Evolutionary conservation across 2,329 filamentous ascomycete species (phyloP).

Genomic region (Rutstroemia sp.): DNA sequence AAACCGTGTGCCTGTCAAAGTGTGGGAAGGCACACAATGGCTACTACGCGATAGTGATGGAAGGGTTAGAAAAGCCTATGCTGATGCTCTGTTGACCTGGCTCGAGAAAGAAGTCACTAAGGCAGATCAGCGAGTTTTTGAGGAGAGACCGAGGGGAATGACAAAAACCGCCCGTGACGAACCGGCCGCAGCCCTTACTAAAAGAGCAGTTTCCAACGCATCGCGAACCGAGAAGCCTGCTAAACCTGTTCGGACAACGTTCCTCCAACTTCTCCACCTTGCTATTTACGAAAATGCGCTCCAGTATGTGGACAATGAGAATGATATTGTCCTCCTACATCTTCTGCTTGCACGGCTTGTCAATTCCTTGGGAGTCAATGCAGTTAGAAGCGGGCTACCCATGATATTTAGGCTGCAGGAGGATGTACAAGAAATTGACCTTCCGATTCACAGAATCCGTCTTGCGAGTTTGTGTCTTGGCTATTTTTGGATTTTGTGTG

Average conservation of each 20-base stretch:
- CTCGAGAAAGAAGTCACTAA: slow-evolving; percentile 69
- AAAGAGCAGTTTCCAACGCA: slow-evolving; percentile 62
- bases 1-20: slow-evolving; percentile 67
- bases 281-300: slow-evolving; percentile 84
- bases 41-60: slow-evolving; percentile 73
- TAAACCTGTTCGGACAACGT: slow-evolving; percentile 37
- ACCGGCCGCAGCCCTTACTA: slow-evolving; percentile 24
- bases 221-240: slow-evolving; percentile 37
- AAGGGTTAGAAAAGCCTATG: slow-evolving; percentile 75
- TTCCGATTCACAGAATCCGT: slow-evolving; percentile 65
- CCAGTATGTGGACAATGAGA: slow-evolving; percentile 63
- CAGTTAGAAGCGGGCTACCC: slow-evolving; percentile 67
- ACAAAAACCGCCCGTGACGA: slow-evolving; percentile 28
- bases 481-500: slow-evolving; percentile 75
- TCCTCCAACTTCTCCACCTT: slow-evolving; percentile 75
- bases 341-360: slow-evolving; percentile 69
- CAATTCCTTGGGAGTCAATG: slow-evolving; percentile 73
- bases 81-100: slow-evolving; percentile 78
- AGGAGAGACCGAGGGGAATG: slow-evolving; percentile 42
- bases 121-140: slow-evolving; percentile 54
- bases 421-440: slow-evolving; percentile 62
- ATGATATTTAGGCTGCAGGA: slow-evolving; percentile 89
- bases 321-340: slow-evolving; percentile 71
- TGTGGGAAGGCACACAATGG: slow-evolving; percentile 98
- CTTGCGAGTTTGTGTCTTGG: slow-evolving; percentile 81